Evolutionary conservation across 2,329 filamentous ascomycete genomes (phyloP), one percentile per base, ranked within the genome.

Genomic region (Xylogone sp.): DNA sequence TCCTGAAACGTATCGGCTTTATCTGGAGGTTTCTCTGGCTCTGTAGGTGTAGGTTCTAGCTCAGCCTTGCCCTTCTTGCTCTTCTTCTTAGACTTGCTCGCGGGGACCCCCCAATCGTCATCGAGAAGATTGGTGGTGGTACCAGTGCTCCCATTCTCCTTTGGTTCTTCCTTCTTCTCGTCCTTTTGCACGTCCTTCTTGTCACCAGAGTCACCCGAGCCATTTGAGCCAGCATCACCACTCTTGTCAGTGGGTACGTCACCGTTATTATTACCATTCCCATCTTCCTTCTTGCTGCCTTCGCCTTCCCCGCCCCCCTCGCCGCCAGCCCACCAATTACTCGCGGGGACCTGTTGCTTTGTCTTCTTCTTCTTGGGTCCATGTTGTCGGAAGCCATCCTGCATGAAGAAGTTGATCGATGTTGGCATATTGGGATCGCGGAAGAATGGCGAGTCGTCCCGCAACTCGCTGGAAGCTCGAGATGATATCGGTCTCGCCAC

Each of bases 1-100:
- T 89, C 84, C 43, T 87, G 77, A 58, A 89, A 88, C n/a, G 76
- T 69, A 51, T 79, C 77, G 43, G n/a, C n/a, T n/a, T n/a, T n/a
- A n/a, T n/a, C n/a, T n/a, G 76, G 69, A 45, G 74, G 75, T 20
- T 64, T 60, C 18, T 66, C 64, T 21, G 57, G 49, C 1, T 54
- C 55, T 16, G 68, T 59, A 12, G 72, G 62, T 5, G 62, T 63
- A 24, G 63, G 65, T 20, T 60, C 58, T n/a, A 66, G 64, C 45
- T 71, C 58, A 45, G 44, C 53, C 10, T 56, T 50, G 43, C 67
- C 60, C 64, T 79, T 78, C 68, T 78, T 81, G 56, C 68, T 61
- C 66, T 82, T 81, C 65, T 83, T 83, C 63, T 81, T 82, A 54
- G 71, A 74, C 53, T 70, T 70, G 4, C 67, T 64, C 7, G 73